Conservation (phyloP, 2,329 filamentous ascomycete species). For the Beauveria sp. region DNA sequence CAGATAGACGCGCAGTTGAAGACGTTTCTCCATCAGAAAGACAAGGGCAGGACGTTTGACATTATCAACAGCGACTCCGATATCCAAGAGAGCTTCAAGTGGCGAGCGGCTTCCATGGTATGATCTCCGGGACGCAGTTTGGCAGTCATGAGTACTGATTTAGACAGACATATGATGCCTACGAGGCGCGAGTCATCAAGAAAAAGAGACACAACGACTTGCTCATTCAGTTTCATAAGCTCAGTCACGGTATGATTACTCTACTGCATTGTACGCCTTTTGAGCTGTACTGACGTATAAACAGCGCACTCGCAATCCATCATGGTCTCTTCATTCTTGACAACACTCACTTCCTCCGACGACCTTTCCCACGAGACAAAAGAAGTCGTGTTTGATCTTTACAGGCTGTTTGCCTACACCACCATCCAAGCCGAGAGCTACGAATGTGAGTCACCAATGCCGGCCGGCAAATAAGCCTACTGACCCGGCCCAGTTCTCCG, state of each 20-base stretch:
- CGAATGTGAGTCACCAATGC: not conserved
- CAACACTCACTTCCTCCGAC: not conserved
- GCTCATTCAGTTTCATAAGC: constrained; percentile 5
- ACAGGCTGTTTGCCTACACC: constrained; percentile 5
- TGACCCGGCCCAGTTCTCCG: constrained; percentile 1
- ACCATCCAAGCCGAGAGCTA: constrained; percentile 5
- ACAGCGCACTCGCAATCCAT: constrained; percentile 7
- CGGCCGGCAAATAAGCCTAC: not conserved
- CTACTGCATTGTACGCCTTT: not conserved
- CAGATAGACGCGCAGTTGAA: constrained; percentile 61
- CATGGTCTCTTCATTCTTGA: constrained; percentile 6
- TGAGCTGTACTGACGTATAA: not conserved
- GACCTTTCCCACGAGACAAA: not conserved
- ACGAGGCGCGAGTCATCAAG: not conserved
- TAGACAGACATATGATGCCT: not conserved
- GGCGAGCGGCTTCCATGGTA: constrained; percentile 60
- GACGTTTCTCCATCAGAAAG: constrained; percentile 55
- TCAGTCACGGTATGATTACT: not conserved
- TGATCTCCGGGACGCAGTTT: not conserved
- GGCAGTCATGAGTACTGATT: not conserved
- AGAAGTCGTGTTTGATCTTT: constrained; percentile 3
- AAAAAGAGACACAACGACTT: constrained; percentile 1
- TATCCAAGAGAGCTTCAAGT: constrained; percentile 66
- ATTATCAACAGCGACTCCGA: constrained; percentile 63
- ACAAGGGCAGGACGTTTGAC: constrained; percentile 68